phyloP scores from a whole-genome alignment of 2,329 filamentous ascomycete genomes.

The Colletotrichum godetiae region DNA sequence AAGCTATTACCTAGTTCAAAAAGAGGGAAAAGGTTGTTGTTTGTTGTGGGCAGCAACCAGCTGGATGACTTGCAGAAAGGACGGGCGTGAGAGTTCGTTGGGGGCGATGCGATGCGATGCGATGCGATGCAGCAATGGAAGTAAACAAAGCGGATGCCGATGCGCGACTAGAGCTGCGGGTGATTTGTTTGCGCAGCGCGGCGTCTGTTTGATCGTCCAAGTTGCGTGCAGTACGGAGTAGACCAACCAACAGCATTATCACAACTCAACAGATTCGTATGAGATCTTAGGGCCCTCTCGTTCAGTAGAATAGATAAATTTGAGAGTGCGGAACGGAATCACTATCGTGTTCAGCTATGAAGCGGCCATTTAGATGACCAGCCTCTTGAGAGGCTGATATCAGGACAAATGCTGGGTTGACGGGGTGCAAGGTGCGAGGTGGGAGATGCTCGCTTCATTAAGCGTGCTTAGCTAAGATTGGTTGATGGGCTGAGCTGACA shows the following conservation, averaged over 20 bases:
- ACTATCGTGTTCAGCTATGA: not conserved
- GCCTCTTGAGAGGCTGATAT: too few species aligned
- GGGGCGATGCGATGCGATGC: constrained; percentile 7
- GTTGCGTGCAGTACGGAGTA: not conserved
- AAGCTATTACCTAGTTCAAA: too few species aligned
- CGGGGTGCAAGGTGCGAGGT: not conserved
- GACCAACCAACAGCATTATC: not conserved
- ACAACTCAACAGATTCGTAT: not conserved
- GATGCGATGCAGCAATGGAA: constrained; percentile 13
- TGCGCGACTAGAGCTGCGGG: constrained; percentile 17
- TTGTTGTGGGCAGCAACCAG: not conserved
- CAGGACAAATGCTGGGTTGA: not conserved
- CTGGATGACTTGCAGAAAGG: constrained; percentile 8
- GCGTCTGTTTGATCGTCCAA: constrained; percentile 4
- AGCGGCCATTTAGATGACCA: not conserved
- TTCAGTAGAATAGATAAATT: too few species aligned
- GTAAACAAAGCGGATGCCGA: constrained; percentile 26
- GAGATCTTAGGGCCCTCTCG: not conserved
- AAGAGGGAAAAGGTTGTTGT: not conserved
- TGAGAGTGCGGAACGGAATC: not conserved
- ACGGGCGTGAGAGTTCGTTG: not conserved
- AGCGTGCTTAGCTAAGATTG: not conserved
- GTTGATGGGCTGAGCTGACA: constrained; percentile 7
- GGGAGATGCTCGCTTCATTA: too few species aligned
- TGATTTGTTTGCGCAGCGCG: constrained; percentile 15